phyloP scores from a whole-genome alignment of 306 rosid genomes.

The Neltuma alba region DNA sequence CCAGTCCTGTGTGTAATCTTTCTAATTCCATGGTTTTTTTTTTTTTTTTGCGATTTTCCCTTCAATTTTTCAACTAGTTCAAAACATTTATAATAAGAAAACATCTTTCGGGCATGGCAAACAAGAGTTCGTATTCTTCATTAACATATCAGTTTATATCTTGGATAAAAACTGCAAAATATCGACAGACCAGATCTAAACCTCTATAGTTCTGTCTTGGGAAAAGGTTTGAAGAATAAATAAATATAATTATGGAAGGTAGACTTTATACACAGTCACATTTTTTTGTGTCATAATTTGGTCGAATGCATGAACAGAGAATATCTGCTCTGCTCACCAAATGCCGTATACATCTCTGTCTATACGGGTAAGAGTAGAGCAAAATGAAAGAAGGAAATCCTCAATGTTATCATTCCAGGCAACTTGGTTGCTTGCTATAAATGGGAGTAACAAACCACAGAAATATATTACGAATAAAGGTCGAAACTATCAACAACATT shows the following conservation, averaged over 20 bases:
- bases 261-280: neutral
- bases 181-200: too few relatives aligned
- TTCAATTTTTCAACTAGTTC: too few relatives aligned
- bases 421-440: slow-evolving; percentile 33
- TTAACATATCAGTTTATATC: too few relatives aligned
- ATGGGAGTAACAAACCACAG: slow-evolving; percentile 47
- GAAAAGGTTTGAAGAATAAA: too few relatives aligned
- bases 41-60: too few relatives aligned
- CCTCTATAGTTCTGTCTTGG: too few relatives aligned
- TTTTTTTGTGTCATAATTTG: neutral
- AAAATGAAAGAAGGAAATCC: neutral
- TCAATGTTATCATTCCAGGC: slow-evolving; percentile 10
- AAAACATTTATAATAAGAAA: too few relatives aligned
- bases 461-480: slow-evolving; percentile 43
- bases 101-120: too few relatives aligned
- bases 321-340: neutral
- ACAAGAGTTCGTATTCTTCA: too few relatives aligned
- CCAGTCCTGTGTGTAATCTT: too few relatives aligned
- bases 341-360: neutral
- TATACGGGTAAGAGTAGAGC: neutral
- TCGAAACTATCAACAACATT: slow-evolving; percentile 34
- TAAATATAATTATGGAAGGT: neutral
- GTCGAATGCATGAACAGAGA: neutral
- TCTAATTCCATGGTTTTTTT: too few relatives aligned
- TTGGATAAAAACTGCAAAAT: too few relatives aligned